Base-by-base conservation (phyloP, 75 land plant genomes). In the Selaginella moellendorffii region DNA sequence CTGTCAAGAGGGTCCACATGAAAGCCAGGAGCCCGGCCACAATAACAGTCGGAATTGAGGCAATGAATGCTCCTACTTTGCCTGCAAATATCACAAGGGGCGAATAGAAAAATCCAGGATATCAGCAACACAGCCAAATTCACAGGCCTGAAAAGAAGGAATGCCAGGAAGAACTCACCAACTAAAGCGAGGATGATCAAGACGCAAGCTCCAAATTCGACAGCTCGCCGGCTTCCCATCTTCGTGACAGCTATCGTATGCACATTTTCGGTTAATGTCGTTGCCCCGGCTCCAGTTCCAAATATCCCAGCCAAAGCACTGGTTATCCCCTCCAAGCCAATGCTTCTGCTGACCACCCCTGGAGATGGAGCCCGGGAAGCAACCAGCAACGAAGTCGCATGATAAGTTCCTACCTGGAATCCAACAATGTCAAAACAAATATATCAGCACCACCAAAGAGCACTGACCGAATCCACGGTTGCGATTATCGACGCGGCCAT, bases 381-480 rank as follows among this genome's bases (percentile, higher is more conserved):
- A 21, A 56, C 59, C 9, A 56, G 21, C 9, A 56, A 19, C 19
- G 59, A 56, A 21, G 59, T 24, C 21, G 59, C 59, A 56, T 56
- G 59, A 56, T 56, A 56, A 21, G 59, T 56, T 56, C 59, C 59
- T 8, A 56, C 59, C 59, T 56, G 59, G 5, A 56, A 56, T 2
- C 1, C 29, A 29, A 14, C 1, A 31, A 52, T 28, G 24, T 56
- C 17, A 21, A 56, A 19, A 12, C 25, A 63, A 26, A 2, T 29
- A 18, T 25, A 63, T 0, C 65, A 1, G 26, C 12, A 26, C 26
- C 31, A 20, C 26, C 28, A 61, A 28, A 65, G 29, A 2, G 23
- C 28, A 72, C 99, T 84, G 26, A 95, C 99, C 70, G 99, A 90
- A 66, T 95, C 97, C n/a, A 90, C 83, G 36, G 99, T 82, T 65